Evolutionary conservation across 73 alveolate species (phyloP).

Genomic region (Paramecium octaurelia): DNA sequence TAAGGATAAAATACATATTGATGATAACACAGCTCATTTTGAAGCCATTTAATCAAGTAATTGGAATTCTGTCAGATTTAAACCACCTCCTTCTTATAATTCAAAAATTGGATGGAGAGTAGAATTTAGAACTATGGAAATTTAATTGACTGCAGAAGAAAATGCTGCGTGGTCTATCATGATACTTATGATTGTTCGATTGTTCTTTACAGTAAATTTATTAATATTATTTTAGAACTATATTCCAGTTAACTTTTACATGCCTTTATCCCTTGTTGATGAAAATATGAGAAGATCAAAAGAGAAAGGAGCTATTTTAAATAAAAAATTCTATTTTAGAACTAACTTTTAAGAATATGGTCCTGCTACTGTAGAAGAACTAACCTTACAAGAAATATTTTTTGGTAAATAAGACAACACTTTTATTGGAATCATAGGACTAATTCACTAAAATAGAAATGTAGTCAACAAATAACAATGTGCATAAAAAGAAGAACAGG

Average conservation of each 20-base stretch:
- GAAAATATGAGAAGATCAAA: constrained; percentile 83
- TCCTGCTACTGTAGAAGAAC: constrained; percentile 73
- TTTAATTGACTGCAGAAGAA: constrained; percentile 95
- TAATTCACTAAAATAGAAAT: constrained; percentile 56
- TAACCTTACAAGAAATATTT: constrained; percentile 81
- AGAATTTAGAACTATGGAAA: constrained; percentile 94
- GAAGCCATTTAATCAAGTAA: constrained; percentile 94
- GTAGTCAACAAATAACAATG: constrained; percentile 23
- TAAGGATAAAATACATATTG: constrained; percentile 67
- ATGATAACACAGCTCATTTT: constrained; percentile 89
- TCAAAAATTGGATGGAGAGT: constrained; percentile 95
- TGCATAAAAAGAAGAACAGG: not conserved
- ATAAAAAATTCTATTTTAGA: constrained; percentile 86
- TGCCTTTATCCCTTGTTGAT: constrained; percentile 65
- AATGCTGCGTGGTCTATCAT: constrained; percentile 83
- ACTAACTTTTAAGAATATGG: constrained; percentile 70
- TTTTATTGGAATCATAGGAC: constrained; percentile 72
- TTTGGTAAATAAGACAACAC: constrained; percentile 65
- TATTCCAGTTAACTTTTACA: constrained; percentile 32
- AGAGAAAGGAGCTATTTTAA: constrained; percentile 77
- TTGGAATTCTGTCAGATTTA: constrained; percentile 98
- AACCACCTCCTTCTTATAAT: constrained; percentile 94
- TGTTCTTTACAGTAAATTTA: not conserved
- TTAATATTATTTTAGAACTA: not conserved
- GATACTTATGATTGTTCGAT: constrained; percentile 59